Evolutionary conservation across 2,329 filamentous ascomycete species (phyloP).

Genomic region (Colletotrichum phormii): DNA sequence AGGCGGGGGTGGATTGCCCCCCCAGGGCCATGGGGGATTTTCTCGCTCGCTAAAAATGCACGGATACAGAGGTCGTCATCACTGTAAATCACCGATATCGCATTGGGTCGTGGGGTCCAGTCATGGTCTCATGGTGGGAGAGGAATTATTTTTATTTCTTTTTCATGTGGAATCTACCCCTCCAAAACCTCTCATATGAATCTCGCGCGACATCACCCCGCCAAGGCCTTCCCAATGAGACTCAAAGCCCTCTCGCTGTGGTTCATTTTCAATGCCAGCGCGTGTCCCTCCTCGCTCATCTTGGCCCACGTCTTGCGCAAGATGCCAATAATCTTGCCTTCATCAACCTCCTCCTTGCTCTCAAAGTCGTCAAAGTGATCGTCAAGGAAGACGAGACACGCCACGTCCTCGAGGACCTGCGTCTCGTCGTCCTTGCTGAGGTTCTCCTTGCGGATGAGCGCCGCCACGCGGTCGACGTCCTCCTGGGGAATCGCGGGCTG

Average conservation of each 20-base stretch:
- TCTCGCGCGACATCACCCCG: background rate
- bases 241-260: constrained; percentile 71
- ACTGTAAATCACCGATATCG: constrained; percentile 12
- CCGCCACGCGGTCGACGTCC: constrained; percentile 72
- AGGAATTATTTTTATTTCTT: background rate
- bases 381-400: constrained; percentile 88
- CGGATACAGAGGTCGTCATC: constrained; percentile 13
- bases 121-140: background rate
- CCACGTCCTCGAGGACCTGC: constrained; percentile 85
- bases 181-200: background rate
- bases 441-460: constrained; percentile 83
- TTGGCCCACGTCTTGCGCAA: constrained; percentile 81
- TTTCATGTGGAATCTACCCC: background rate
- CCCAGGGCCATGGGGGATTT: background rate
- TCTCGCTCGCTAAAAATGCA: constrained; percentile 27
- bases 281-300: constrained; percentile 73
- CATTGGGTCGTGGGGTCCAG: constrained; percentile 3
- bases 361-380: constrained; percentile 88
- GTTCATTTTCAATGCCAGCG: constrained; percentile 73
- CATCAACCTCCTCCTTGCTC: constrained; percentile 71
- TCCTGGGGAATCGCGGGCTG: constrained; percentile 53
- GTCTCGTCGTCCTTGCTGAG: constrained; percentile 71
- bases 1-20: background rate
- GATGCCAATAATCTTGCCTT: constrained; percentile 81
- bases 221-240: constrained; percentile 73